Evolutionary conservation across 1,284 basidiomycete species (phyloP), one percentile per base, ranked within the genome.

Genomic region (Trichosporon ovoides): DNA sequence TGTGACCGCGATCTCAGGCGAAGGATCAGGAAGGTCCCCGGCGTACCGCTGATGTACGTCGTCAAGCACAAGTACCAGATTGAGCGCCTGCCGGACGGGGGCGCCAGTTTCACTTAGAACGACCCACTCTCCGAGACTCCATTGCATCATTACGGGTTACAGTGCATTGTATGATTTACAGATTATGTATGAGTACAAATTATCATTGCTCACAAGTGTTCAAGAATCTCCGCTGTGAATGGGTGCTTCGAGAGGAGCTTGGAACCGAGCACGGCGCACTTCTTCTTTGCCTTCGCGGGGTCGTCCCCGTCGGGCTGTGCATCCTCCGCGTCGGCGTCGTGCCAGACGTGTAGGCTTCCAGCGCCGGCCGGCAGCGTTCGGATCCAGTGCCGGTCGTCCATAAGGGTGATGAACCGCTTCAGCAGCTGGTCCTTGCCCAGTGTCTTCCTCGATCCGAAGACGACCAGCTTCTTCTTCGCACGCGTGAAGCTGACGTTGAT

Each of bases 401-500:
- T 86, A 51, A 95, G 78, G 7, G 78, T 70, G 65, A 94, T 84
- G 75, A 94, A 92, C 36, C 87, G 83, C 3, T 78, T 74, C 33
- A 94, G 77, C 18, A 94, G 73, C 5, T 63, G 52, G 3, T 86
- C 80, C 19, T 74, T 68, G 24, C 83, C 71, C 10, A 96, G 80
- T 0, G 92, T 96, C 62, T 77, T 82, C 35, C 85, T 81, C 1
- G 88, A 90, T 16, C 95, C 96, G 67, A 98, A 82, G 58, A 99
- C 86, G 69, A 97, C 82, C 3, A 98, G 79, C 77, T 97, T 97
- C 37, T 85, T 84, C 55, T 88, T 85, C 0, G 95, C 94, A 3
- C 96, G 85, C 0, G 96, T 98, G 71, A 98, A 90, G 3, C 91
- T 90, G 34, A 99, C 96, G 70, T 98, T 98, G 81, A 98, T 87